Base-by-base conservation (phyloP, 2,329 filamentous ascomycete species). In the Aspergillus neoniger region DNA sequence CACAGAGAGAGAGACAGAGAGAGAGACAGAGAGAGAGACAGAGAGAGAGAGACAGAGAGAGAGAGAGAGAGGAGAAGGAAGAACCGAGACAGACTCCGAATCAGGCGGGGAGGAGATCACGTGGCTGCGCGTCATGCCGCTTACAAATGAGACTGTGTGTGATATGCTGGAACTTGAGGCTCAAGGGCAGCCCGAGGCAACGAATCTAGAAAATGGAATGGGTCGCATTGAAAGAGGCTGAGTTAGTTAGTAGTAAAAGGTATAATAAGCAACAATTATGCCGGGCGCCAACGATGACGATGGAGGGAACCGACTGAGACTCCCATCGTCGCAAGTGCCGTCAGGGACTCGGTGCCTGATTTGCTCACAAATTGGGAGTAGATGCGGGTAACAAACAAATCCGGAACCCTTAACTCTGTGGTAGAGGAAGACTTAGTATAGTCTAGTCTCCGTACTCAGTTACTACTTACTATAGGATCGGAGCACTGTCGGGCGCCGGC, bases 401-500 rank as follows among this genome's bases (percentile, higher is more conserved):
- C 51, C 51, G 32, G 32, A 2, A 36, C 32, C 2, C 32, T 36
- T 14, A 8, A 2, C 25, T 25, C 23, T 25, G 23, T 25, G 23
- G 23, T 25, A 25, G 23, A 25, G 6, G 23, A 25, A 25, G 23
- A 25, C 6, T 25, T 25, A 25, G 23, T 25, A 25, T 25, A 25
- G 23, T 25, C 23, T 25, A 25, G 23, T 25, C 23, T 28, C 25
- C 25, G 25, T 28, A 28, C 7, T 28, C 7, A 28, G 25, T 28
- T 2, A 28, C 25, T 28, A 28, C 25, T 28, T 8, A 8, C 7
- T 28, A 28, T 28, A 14, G 15, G 36, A 43, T 54, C 51, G 21
- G 21, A 17, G 23, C 19, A 15, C 9, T 41, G 52, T 55, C 47
- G 47, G 47, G 47, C 47, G 52, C 52, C 52, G 52, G 52, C 28